Base-by-base conservation (phyloP, 352 stramenopile species). In the Vaucheria bursata region DNA sequence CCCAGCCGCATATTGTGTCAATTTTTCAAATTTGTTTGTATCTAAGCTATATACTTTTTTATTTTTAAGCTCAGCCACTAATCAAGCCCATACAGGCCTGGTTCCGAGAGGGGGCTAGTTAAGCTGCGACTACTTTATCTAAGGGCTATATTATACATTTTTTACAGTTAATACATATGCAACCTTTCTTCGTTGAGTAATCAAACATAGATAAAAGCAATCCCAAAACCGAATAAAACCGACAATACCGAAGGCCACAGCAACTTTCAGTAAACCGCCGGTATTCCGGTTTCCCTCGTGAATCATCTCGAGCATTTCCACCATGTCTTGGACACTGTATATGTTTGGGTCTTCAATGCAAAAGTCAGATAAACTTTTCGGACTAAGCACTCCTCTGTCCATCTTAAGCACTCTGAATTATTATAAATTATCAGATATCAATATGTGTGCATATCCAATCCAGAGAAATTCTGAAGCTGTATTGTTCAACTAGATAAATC, bases 141-240 rank as follows among this genome's bases (percentile, higher is more conserved):
- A n/a, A n/a, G n/a, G n/a, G n/a, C n/a, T n/a, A n/a, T n/a, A n/a
- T n/a, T n/a, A n/a, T n/a, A n/a, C n/a, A n/a, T n/a, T n/a, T n/a
- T n/a, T n/a, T n/a, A n/a, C n/a, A n/a, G n/a, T n/a, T n/a, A n/a
- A n/a, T n/a, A n/a, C n/a, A n/a, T n/a, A 98, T n/a, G n/a, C n/a
- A n/a, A n/a, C n/a, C n/a, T n/a, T 97, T 4, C 89, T 90, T 67
- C 93, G 88, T 79, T 97, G 92, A 0, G 95, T 99, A 38, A 98
- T 96, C 38, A 99, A 90, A 39, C 95, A 97, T 32, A 99, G 91
- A 86, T 99, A 98, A 85, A 97, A 99, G 74, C 91, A 97, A 67
- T 96, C 91, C 59, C 98, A 85, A 85, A 99, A 99, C 29, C 93
- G 92, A 53, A 98, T 91, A 78, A 98, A 98, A 0, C 95, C 96